Evolutionary conservation across 192 early-diverging fungal genomes (phyloP).

Genomic region (Funneliformis geosporum): DNA sequence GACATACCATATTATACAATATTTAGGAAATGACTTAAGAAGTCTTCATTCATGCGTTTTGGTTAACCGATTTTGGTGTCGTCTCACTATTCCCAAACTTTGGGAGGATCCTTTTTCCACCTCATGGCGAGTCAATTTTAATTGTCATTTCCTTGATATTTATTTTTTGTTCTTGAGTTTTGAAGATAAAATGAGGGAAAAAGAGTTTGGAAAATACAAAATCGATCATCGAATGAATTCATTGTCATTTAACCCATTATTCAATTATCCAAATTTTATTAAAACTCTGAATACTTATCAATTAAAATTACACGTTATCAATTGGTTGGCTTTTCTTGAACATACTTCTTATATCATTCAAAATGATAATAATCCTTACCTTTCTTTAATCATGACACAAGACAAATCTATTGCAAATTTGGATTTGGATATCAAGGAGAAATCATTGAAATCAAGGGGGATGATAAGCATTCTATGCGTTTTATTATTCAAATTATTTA

Average conservation of each 20-base stretch:
- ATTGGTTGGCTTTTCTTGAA: not conserved
- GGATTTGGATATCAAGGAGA: not conserved
- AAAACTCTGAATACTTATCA: not conserved
- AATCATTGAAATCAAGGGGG: not conserved
- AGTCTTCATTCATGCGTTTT: not conserved
- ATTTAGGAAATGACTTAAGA: not conserved
- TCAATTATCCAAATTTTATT: not conserved
- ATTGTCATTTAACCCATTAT: not conserved
- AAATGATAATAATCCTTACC: not conserved
- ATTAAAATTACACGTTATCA: not conserved
- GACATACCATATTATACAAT: not conserved
- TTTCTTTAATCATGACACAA: not conserved
- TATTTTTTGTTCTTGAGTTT: not conserved
- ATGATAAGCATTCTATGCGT: not conserved
- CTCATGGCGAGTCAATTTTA: not conserved
- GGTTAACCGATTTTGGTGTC: not conserved
- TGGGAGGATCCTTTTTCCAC: not conserved
- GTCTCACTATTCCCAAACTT: not conserved
- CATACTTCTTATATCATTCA: not conserved
- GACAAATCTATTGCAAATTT: not conserved
- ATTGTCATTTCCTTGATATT: not conserved
- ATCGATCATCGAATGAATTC: not conserved
- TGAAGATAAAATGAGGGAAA: not conserved
- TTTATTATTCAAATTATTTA: not conserved
- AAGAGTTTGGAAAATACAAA: not conserved